Conservation (phyloP, 2,329 filamentous ascomycete species). For the Botrytis cinerea region DNA sequence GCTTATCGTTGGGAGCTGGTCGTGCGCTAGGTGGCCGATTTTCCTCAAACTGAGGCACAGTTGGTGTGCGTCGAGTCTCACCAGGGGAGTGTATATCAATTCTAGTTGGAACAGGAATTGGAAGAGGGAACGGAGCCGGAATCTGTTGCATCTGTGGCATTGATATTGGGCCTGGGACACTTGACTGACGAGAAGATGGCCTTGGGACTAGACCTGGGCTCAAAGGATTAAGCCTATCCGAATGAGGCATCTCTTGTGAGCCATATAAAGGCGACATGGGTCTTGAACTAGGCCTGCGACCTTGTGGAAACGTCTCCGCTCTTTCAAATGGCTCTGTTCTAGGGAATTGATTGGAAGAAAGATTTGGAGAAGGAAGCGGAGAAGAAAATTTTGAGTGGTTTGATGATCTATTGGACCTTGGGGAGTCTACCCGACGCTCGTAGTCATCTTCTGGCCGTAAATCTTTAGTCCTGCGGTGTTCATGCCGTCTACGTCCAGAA, state of each 20-base stretch:
- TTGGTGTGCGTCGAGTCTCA: constrained; percentile 29
- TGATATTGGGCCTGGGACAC: constrained; percentile 9
- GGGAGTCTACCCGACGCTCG: constrained; percentile 29
- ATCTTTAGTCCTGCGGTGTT: constrained; percentile 23
- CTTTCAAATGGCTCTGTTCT: constrained; percentile 35
- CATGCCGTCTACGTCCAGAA: constrained; percentile 26
- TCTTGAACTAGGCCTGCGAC: constrained; percentile 29
- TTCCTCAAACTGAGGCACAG: constrained; percentile 31
- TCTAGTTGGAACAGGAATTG: constrained; percentile 34
- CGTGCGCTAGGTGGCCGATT: constrained; percentile 23
- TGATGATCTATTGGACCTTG: constrained; percentile 35
- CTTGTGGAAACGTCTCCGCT: constrained; percentile 36
- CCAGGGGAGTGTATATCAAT: constrained; percentile 31
- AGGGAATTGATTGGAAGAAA: constrained; percentile 36
- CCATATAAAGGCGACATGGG: constrained; percentile 36
- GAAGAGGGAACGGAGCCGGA: constrained; percentile 24
- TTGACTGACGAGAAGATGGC: constrained; percentile 32
- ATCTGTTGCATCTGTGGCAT: constrained; percentile 26
- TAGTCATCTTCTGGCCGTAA: constrained; percentile 31
- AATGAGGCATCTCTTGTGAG: constrained; percentile 27
- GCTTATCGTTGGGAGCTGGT: constrained; percentile 20
- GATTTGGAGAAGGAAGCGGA: constrained; percentile 38
- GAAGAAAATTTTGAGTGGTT: constrained; percentile 32
- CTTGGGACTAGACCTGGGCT: constrained; percentile 27
- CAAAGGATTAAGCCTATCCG: constrained; percentile 34